Evolutionary conservation across 352 stramenopile species (phyloP), one percentile per base, ranked within the genome.

Genomic region (Elongisporangium anandrum): DNA sequence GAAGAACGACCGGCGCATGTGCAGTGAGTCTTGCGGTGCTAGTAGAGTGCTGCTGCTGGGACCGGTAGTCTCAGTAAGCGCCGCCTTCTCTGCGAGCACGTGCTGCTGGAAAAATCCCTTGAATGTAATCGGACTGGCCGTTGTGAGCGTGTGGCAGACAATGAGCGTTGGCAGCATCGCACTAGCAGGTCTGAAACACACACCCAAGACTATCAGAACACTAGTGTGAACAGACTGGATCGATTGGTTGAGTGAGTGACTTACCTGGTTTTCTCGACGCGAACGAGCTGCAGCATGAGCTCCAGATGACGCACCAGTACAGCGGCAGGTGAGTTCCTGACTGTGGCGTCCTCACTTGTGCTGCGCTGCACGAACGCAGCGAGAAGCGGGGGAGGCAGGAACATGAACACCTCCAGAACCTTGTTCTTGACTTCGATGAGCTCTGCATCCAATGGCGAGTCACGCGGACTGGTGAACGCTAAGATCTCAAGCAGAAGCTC

Each of bases 391-490:
- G 69, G 60, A 4, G 79, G 79, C 4, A 89, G 52, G 48, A 88
- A 72, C 68, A 89, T 77, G 57, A 91, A 81, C 8, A 89, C 73
- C 58, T 91, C 79, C 8, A 85, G 63, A 20, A 66, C 65, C 57
- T 79, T 79, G 65, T 86, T 90, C 60, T 86, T 90, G 56, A 87
- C 59, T 13, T 81, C 69, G 34, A 86, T 49, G 12, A 87, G 48
- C 17, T 55, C 48, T 3, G 54, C 49, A 45, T 73, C 50, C 21
- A 82, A 55, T 6, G 60, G 63, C 39, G 72, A 83, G 26, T 77
- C 54, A 22, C 65, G 39, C 10, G 63, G 47, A 16, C 73, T 68
- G 10, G 58, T 58, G 48, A 70, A 76, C 21, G 54, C 26, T 2
- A 88, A 54, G 24, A 78, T 74, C 15, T 80, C 54, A 2, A 90